phyloP scores from a whole-genome alignment of 495 filamentous ascomycete species.

The Hyphodiscus hymeniophilus region DNA sequence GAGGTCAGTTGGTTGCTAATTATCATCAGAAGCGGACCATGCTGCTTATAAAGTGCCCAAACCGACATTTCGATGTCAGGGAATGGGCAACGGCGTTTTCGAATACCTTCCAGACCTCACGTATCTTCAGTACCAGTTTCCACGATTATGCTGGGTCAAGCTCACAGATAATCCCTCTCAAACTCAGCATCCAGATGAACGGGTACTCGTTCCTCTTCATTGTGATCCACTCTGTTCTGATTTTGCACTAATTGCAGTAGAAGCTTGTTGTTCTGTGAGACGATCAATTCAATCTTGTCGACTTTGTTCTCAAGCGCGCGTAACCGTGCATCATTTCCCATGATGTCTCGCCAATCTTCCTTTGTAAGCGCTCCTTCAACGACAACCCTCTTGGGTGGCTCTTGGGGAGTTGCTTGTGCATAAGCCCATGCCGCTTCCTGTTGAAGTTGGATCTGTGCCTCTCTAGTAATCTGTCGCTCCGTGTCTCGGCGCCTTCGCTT shows the following conservation, averaged over 20 bases:
- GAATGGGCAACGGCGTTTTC: slow-evolving; percentile 19
- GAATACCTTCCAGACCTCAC: slow-evolving; percentile 20
- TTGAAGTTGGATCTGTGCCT: slow-evolving; percentile 17
- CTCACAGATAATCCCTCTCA: slow-evolving; percentile 25
- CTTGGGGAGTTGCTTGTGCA: slow-evolving; percentile 16
- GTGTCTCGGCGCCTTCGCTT: slow-evolving; percentile 18
- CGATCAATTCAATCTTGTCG: slow-evolving; percentile 20
- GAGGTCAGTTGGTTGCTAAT: too few species aligned
- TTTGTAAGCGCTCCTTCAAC: slow-evolving; percentile 22
- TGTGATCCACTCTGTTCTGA: slow-evolving; percentile 18
- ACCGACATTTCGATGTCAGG: background rate
- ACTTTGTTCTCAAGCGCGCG: slow-evolving; percentile 20
- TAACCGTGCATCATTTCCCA: slow-evolving; percentile 22
- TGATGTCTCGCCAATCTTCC: slow-evolving; percentile 22
- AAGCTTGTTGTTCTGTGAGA: slow-evolving; percentile 23
- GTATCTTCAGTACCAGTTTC: slow-evolving; percentile 9
- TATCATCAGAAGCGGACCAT: too few species aligned
- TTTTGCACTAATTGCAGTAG: slow-evolving; percentile 19
- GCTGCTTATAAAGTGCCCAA: background rate
- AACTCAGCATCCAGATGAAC: slow-evolving; percentile 25
- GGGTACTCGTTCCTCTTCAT: slow-evolving; percentile 22
- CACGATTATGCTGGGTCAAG: background rate
- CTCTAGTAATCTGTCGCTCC: slow-evolving; percentile 16
- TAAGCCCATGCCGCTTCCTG: slow-evolving; percentile 10
- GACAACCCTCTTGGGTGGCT: slow-evolving; percentile 19